Conservation (phyloP, 2,329 filamentous ascomycete species). For the Simplicillium aogashimaense region DNA sequence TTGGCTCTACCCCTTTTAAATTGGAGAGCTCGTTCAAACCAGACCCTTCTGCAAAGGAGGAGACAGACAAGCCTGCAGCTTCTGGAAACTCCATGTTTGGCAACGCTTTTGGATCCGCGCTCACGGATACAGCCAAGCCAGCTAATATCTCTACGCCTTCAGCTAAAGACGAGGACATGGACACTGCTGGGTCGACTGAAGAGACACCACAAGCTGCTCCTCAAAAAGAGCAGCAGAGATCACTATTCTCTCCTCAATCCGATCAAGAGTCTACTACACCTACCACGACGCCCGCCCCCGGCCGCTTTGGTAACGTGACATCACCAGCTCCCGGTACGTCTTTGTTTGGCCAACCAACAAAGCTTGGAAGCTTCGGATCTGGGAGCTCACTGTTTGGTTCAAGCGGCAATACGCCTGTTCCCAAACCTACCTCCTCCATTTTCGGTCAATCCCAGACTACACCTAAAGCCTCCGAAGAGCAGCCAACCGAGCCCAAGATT, state of each 20-base stretch:
- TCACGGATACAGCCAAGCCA: conserved; percentile 36
- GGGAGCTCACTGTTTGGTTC: conserved; percentile 17
- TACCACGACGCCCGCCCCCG: conserved; percentile 39
- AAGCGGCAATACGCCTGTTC: conserved; percentile 14
- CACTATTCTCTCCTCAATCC: conserved; percentile 12
- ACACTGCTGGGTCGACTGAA: conserved; percentile 21
- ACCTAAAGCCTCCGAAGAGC: conserved; percentile 12
- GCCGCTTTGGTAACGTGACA: conserved; percentile 29
- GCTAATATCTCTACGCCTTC: conserved; percentile 21
- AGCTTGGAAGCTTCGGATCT: conserved; percentile 9
- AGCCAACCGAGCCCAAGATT: conserved; percentile 17
- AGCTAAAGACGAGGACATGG: conserved; percentile 45
- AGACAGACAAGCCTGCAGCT: conserved; percentile 37
- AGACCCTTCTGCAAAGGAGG: conserved; percentile 51
- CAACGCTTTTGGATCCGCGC: conserved; percentile 47
- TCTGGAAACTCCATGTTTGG: conserved; percentile 46
- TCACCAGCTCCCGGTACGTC: conserved; percentile 20
- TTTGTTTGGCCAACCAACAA: conserved; percentile 24
- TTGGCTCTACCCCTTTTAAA: conserved; percentile 52
- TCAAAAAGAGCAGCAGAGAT: conserved; percentile 14
- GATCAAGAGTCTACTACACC: conserved; percentile 32
- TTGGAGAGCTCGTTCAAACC: conserved; percentile 58
- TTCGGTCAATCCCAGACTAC: conserved; percentile 17
- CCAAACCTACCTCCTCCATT: conserved; percentile 11
- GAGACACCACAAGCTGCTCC: conserved; percentile 20